phyloP scores from a whole-genome alignment of 331 rosid species.

The Quercus phellos region DNA sequence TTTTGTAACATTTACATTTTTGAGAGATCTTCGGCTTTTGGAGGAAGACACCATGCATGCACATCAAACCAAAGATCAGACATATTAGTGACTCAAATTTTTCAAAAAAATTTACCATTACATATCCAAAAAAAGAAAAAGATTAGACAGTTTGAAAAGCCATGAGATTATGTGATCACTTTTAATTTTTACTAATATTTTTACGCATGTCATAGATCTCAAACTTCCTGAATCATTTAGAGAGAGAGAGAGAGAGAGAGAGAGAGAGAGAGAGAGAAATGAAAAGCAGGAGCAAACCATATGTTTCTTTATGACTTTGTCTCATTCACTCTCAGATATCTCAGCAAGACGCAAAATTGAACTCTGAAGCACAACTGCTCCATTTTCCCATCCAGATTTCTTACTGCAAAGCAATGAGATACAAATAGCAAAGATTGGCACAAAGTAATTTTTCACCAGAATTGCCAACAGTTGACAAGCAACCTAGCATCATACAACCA shows the following conservation, averaged over 20 bases:
- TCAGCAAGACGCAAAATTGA: slow-evolving; percentile 63
- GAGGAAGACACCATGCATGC: no score
- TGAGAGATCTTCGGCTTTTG: no score
- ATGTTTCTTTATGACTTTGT: slow-evolving; percentile 72
- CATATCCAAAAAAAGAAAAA: no score
- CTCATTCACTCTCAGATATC: slow-evolving; percentile 74
- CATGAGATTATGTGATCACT: not conserved
- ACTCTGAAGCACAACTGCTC: slow-evolving; percentile 64
- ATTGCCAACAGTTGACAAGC: slow-evolving; percentile 56
- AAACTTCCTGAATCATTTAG: not conserved
- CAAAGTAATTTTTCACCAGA: slow-evolving; percentile 65
- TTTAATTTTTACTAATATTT: not conserved
- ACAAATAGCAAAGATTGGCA: slow-evolving; percentile 65
- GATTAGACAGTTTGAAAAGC: not conserved
- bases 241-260: no score
- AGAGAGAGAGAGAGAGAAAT: not conserved
- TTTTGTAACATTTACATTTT: no score
- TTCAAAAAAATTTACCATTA: no score
- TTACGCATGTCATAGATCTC: not conserved
- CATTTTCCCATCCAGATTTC: slow-evolving; percentile 59
- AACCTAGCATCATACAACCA: slow-evolving; percentile 46
- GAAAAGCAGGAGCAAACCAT: slow-evolving; percentile 49
- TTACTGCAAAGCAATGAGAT: slow-evolving; percentile 74
- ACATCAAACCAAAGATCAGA: no score
- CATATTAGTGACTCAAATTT: no score